These are phyloP conservation scores for Malus domestica DNA, from an alignment of 306 rosid genomes.

Conservation along the genomic window DNA sequence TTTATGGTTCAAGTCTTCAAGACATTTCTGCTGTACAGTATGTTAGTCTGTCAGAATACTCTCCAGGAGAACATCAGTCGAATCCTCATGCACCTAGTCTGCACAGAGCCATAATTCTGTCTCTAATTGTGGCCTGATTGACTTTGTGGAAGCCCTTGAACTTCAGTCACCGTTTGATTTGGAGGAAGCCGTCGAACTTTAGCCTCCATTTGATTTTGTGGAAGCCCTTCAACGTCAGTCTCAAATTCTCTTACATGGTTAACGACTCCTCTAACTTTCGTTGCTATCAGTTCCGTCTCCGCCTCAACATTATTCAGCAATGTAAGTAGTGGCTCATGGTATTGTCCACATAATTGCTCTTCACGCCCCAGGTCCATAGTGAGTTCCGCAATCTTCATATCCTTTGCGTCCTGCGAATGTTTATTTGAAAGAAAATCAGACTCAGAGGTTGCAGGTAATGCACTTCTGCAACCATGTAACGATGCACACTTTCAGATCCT, in stretches of 20 bases:
- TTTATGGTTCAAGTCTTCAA: not conserved
- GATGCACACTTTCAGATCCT: not conserved
- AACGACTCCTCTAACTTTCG: constrained; percentile 14
- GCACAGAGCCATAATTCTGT: not conserved
- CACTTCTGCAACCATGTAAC: not conserved
- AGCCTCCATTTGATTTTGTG: not conserved
- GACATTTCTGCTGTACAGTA: not conserved
- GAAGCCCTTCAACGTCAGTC: constrained; percentile 13
- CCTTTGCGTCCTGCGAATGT: constrained; percentile 25
- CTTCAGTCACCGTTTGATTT: constrained; percentile 4
- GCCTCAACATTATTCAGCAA: constrained; percentile 27
- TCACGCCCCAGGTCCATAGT: constrained; percentile 24
- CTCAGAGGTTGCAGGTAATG: not conserved
- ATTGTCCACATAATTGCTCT: constrained; percentile 24
- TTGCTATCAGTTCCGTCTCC: constrained; percentile 21
- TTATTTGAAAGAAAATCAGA: not conserved
- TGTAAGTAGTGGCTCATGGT: constrained; percentile 13
- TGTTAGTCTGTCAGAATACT: not conserved
- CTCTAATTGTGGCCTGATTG: not conserved
- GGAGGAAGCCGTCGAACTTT: not conserved
- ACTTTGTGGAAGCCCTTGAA: constrained; percentile 12
- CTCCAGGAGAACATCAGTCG: not conserved
- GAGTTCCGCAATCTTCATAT: constrained; percentile 32
- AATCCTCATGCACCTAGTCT: not conserved
- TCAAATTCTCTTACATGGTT: constrained; percentile 20